Evolutionary conservation across 78 protist genomes (phyloP).

Genomic region (Fonticula alba): DNA sequence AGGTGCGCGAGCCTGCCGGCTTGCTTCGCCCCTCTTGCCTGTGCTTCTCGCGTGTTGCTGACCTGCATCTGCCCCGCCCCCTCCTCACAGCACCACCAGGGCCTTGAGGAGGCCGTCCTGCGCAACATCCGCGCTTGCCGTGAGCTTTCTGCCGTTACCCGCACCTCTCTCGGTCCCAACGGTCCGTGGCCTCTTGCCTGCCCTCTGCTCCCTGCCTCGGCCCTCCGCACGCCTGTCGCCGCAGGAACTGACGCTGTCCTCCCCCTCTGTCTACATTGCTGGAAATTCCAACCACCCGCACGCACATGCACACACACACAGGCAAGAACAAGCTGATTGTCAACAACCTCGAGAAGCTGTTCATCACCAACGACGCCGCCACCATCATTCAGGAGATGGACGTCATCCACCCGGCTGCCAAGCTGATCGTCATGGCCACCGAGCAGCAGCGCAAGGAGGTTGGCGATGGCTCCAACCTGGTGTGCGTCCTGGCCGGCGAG

Average conservation of each 20-base stretch:
- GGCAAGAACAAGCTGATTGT: slow-evolving; percentile 93
- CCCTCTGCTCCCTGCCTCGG: no score
- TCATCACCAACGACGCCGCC: slow-evolving; percentile 95
- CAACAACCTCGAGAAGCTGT: slow-evolving; percentile 89
- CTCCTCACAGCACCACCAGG: slow-evolving; percentile 18
- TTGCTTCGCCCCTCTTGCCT: no score
- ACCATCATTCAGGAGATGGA: slow-evolving; percentile 90
- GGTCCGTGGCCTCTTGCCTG: slow-evolving; percentile 32
- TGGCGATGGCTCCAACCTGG: slow-evolving; percentile 96
- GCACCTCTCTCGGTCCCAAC: slow-evolving; percentile 94
- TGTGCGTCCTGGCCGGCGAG: slow-evolving; percentile 87
- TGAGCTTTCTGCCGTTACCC: slow-evolving; percentile 64
- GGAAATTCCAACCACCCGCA: no score
- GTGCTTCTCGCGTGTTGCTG: no score
- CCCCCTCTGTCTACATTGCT: no score
- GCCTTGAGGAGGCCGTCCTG: slow-evolving; percentile 81
- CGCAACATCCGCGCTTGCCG: slow-evolving; percentile 84
- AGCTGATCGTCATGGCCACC: slow-evolving; percentile 80
- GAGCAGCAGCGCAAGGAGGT: slow-evolving; percentile 85
- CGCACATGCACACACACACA: no score
- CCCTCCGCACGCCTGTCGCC: not conserved
- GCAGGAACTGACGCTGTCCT: no score
- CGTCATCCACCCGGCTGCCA: slow-evolving; percentile 95
- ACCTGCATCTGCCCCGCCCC: no score
- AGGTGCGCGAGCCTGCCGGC: no score